phyloP scores from a whole-genome alignment of 148 eudicot species.

The Simmondsia chinensis region DNA sequence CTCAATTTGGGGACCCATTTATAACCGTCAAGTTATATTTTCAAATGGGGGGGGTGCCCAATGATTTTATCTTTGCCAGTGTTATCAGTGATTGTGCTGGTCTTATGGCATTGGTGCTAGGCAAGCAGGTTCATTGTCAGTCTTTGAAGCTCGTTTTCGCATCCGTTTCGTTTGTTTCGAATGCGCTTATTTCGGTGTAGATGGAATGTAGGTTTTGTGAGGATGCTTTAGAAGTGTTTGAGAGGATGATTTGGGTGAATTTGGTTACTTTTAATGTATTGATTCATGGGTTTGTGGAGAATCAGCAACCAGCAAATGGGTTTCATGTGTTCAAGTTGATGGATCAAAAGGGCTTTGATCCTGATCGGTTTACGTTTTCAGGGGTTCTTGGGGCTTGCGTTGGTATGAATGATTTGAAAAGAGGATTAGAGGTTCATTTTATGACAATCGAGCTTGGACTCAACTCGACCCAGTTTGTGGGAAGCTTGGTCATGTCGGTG shows the following conservation, averaged over 20 bases:
- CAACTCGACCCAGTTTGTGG: constrained; percentile 26
- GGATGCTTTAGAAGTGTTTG: constrained; percentile 29
- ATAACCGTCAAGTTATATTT: constrained; percentile 22
- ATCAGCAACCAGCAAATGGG: constrained; percentile 21
- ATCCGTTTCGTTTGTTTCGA: constrained; percentile 26
- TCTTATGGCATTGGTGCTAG: constrained; percentile 14
- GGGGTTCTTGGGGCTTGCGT: constrained; percentile 30
- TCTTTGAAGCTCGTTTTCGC: constrained; percentile 22
- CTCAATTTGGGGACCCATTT: constrained; percentile 24
- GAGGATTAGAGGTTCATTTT: constrained; percentile 36
- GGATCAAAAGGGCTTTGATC: constrained; percentile 28
- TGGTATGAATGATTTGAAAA: constrained; percentile 11
- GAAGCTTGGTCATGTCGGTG: constrained; percentile 30
- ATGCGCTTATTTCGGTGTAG: constrained; percentile 44
- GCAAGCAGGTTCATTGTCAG: constrained; percentile 36
- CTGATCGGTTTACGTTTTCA: constrained; percentile 33
- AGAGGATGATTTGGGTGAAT: constrained; percentile 2
- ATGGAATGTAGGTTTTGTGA: constrained; percentile 33
- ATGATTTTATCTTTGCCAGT: constrained; percentile 41
- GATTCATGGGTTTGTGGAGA: constrained; percentile 48
- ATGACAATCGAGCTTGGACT: constrained; percentile 26
- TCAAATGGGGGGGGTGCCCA: constrained; percentile 25
- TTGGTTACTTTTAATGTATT: constrained; percentile 38
- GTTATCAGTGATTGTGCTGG: constrained; percentile 44
- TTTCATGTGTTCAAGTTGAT: constrained; percentile 26